These are phyloP conservation scores for Ceratocystis variospora DNA, from an alignment of 2,329 filamentous ascomycete genomes.

Conservation along the genomic window DNA sequence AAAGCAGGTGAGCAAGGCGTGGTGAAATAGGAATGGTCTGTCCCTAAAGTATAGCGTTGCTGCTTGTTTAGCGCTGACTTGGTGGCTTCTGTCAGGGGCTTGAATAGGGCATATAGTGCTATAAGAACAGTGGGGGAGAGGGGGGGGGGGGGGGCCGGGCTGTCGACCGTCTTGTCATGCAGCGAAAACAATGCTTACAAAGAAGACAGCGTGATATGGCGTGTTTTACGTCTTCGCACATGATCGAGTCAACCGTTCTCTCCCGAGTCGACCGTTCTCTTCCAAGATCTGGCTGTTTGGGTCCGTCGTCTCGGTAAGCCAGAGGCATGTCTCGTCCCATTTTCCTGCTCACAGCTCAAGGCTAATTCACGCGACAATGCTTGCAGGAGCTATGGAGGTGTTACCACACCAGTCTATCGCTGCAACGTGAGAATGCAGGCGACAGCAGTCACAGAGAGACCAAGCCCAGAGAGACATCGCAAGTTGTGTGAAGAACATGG, in stretches of 20 bases:
- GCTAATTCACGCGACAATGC: background rate
- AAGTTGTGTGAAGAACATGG: too few species aligned
- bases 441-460: too few species aligned
- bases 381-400: background rate
- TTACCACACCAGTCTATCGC: background rate
- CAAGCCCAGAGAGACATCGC: too few species aligned
- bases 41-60: too few species aligned
- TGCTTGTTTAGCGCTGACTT: background rate
- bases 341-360: background rate
- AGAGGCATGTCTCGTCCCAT: constrained; percentile 4
- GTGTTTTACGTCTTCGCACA: too few species aligned
- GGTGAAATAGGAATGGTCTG: background rate
- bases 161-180: background rate
- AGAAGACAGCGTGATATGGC: background rate
- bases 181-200: background rate
- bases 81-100: background rate
- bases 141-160: background rate
- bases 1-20: background rate
- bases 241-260: too few species aligned
- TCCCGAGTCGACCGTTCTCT: too few species aligned
- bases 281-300: too few species aligned
- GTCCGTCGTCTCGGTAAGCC: background rate
- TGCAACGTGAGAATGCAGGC: background rate
- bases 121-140: background rate
- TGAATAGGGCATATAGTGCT: background rate